Base-by-base conservation (phyloP, 371 early-diverging fungal genomes). In the Rhizopus delemar region DNA sequence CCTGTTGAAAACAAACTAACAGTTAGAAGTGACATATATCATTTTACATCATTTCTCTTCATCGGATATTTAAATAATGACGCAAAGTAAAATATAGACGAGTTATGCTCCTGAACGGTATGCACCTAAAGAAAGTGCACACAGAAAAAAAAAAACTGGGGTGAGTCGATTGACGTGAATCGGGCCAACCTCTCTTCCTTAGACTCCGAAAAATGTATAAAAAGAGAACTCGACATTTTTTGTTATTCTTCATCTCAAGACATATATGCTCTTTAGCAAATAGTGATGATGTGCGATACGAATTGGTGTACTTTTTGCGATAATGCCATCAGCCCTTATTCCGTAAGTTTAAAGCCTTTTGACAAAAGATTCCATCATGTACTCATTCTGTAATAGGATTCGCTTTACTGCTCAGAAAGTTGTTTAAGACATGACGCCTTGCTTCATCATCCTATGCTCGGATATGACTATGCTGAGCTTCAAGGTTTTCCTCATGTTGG, bases 291-390 rank as follows among this genome's bases (percentile, higher is more conserved):
- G 66, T 60, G 66, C 41, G 60, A 66, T 61, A 61, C 60, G 35
- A 66, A 69, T 46, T 69, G 69, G 69, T 69, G 69, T 51, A 69
- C 69, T 9, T 69, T 54, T 28, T 69, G 69, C 22, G 69, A 69
- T 46, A 69, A 61, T 48, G 63, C 69, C n/a, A 56, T 69, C 51
- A 60, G 46, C 36, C 64, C 63, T 48, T 48, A 48, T 12, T 64
- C 48, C 28, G 61, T 48, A 48, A 29, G 48, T 48, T 7, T 15
- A 38, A 38, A 22, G 22, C 22, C 22, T 22, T 22, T 39, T 39
- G 12, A 12, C 39, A 39, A 9, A 12, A 39, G 8, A 39, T 12
- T 9, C n/a, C 8, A n/a, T 12, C 1, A 45, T n/a, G 8, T n/a
- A 45, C n/a, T 7, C 8, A 13, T 22, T n/a, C 0, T 1, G 11